These are phyloP conservation scores for Condylostoma magnum DNA, from an alignment of 169 alveolate genomes.

Conservation along the genomic window DNA sequence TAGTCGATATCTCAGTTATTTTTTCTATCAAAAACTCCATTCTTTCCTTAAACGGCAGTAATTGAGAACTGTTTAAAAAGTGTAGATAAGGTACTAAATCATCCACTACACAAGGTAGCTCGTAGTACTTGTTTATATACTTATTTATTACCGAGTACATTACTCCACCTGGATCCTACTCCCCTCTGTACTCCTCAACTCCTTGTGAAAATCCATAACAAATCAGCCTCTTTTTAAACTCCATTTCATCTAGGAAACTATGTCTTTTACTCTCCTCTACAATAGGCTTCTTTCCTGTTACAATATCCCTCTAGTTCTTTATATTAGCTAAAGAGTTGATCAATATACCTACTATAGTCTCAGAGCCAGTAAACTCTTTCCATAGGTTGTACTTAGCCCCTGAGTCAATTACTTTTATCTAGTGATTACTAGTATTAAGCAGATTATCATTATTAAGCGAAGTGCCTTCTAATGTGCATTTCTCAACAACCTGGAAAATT, in stretches of 20 bases:
- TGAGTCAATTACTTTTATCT: slow-evolving; percentile 15
- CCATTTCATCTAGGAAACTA: slow-evolving; percentile 20
- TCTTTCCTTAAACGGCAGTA: neutral
- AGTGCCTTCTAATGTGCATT: neutral
- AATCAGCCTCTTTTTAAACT: slow-evolving; percentile 15
- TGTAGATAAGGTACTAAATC: slow-evolving; percentile 13
- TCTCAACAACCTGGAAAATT: neutral
- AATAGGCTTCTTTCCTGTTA: neutral
- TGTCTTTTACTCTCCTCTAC: slow-evolving; percentile 14
- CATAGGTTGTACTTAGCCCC: slow-evolving; percentile 13
- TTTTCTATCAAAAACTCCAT: neutral
- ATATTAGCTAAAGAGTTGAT: slow-evolving; percentile 9
- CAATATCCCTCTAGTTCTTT: neutral
- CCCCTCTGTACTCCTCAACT: slow-evolving; percentile 21
- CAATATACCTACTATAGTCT: neutral
- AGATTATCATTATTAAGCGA: neutral
- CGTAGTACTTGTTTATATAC: slow-evolving; percentile 1
- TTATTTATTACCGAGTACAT: neutral
- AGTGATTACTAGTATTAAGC: neutral
- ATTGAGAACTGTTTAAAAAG: slow-evolving; percentile 4
- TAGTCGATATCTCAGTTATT: neutral
- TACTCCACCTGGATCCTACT: slow-evolving; percentile 18
- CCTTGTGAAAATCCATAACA: slow-evolving; percentile 18
- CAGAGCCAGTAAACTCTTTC: slow-evolving; percentile 17
- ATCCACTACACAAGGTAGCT: slow-evolving; percentile 6